Base-by-base conservation (phyloP, 257 asterid species). In the Phtheirospermum japonicum region DNA sequence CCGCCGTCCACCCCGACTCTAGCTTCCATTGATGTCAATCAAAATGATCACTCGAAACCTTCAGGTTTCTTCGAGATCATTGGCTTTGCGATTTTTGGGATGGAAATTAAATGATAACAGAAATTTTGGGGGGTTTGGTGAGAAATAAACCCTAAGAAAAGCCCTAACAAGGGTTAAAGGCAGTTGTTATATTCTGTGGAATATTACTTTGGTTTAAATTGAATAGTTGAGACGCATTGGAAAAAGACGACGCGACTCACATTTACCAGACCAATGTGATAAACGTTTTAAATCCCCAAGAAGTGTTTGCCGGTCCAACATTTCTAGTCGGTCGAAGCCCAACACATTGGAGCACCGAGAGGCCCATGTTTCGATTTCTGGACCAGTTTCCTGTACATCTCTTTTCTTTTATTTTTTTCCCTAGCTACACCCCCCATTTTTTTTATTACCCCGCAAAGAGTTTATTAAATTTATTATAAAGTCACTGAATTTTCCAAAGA, bases 1-100 rank as follows among this genome's bases (percentile, higher is more conserved):
- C 87, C 84, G 45, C 85, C 79, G 66, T 83, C 91, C 14, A 79
- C 86, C 31, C 85, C 79, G 12, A 80, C 84, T 60, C 84, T 75
- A 45, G 95, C 92, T 54, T 86, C 95, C 92, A 86, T 86, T 42
- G 16, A 36, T 36, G 56, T 30, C 32, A 28, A 32, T 32, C 10
- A 5, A 16, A 37, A 6, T 6, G 33, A 59, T 34, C 60, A 26
- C 37, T 40, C 31, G 16, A 40, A 33, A 19, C 11, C 9, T 63
- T 64, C 60, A 64, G 49, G 61, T 14, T n/a, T 31, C 5, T 11
- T 37, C 30, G 3, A 42, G 64, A 65, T 65, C 68, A 9, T 45
- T 16, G 34, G 63, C 18, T 52, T 65, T 7, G 20, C 5, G 23
- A 20, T 48, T 4, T 50, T 48, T 2, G 8, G 45, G 17, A 33